These are phyloP conservation scores for Leucoagaricus sp. DNA, from an alignment of 1,284 basidiomycete species.

Conservation along the genomic window DNA sequence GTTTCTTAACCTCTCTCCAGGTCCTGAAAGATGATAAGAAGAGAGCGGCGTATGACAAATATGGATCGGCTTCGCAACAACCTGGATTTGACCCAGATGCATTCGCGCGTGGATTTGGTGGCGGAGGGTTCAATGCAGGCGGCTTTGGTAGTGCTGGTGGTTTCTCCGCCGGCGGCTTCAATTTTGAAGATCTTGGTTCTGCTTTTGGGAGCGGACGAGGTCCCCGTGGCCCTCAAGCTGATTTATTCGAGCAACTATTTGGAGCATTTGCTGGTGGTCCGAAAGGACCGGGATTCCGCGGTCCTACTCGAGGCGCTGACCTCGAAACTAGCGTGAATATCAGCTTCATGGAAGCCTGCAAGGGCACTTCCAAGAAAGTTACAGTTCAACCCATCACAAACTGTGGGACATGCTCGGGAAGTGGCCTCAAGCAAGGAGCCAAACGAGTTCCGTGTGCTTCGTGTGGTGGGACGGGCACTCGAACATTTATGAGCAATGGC, in stretches of 20 bases:
- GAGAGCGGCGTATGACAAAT: conserved; percentile 90
- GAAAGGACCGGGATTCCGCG: conserved; percentile 46
- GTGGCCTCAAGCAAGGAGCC: conserved; percentile 86
- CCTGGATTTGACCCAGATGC: conserved; percentile 92
- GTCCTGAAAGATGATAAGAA: conserved; percentile 94
- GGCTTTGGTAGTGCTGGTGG: conserved; percentile 48
- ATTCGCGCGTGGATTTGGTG: conserved; percentile 61
- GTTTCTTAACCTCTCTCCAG: conserved; percentile 42
- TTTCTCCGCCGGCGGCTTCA: conserved; percentile 38
- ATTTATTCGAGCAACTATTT: conserved; percentile 91
- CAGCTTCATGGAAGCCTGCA: conserved; percentile 92
- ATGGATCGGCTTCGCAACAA: conserved; percentile 92
- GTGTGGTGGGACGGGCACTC: conserved; percentile 88
- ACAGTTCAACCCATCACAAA: conserved; percentile 82
- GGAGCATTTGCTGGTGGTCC: conserved; percentile 63
- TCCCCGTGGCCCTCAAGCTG: conserved; percentile 40
- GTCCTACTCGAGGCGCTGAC: conserved; percentile 76
- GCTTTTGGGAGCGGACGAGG: conserved; percentile 64
- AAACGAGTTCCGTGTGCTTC: conserved; percentile 80
- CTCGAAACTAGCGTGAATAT: conserved; percentile 81
- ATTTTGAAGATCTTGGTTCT: conserved; percentile 65
- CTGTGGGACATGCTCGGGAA: conserved; percentile 85
- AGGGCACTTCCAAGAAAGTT: conserved; percentile 82
- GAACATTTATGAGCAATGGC: conserved; percentile 90
- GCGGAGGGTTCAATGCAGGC: conserved; percentile 35